These are phyloP conservation scores for Sugiyamaella marilandica DNA, from an alignment of 805 yeast genomes.

Conservation along the genomic window DNA sequence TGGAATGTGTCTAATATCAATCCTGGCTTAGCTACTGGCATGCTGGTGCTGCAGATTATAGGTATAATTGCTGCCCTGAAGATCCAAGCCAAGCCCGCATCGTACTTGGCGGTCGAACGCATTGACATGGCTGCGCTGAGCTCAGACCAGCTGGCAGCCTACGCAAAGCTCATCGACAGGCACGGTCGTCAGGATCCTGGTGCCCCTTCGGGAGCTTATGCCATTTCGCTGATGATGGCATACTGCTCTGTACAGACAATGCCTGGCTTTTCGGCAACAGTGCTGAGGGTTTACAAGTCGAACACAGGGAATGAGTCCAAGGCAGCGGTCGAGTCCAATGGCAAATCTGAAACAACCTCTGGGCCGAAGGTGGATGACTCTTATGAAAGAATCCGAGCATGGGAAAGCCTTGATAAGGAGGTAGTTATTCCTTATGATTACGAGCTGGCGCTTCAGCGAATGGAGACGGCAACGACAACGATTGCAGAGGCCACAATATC, in stretches of 20 bases:
- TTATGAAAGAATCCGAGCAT: slow-evolving; percentile 29
- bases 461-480: neutral
- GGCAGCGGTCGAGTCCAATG: neutral
- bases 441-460: slow-evolving; percentile 4
- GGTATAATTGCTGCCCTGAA: slow-evolving; percentile 22
- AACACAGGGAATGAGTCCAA: neutral
- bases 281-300: slow-evolving; percentile 31
- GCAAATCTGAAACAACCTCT: neutral
- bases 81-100: slow-evolving; percentile 26
- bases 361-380: neutral
- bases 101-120: slow-evolving; percentile 28
- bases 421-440: slow-evolving; percentile 19
- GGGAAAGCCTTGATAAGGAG: slow-evolving; percentile 31
- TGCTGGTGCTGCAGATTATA: slow-evolving; percentile 20
- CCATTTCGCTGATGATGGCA: slow-evolving; percentile 31
- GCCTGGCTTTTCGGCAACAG: slow-evolving; percentile 23
- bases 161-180: slow-evolving; percentile 31
- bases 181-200: slow-evolving; percentile 29
- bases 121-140: slow-evolving; percentile 26
- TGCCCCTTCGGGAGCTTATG: slow-evolving; percentile 31
- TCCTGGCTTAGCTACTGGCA: slow-evolving; percentile 14
- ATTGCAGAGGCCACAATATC: slow-evolving; percentile 20
- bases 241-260: slow-evolving; percentile 29
- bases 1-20: slow-evolving; percentile 7
- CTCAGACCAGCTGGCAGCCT: slow-evolving; percentile 27